Conservation (phyloP, 257 asterid genomes). For the Anisodus tanguticus region DNA sequence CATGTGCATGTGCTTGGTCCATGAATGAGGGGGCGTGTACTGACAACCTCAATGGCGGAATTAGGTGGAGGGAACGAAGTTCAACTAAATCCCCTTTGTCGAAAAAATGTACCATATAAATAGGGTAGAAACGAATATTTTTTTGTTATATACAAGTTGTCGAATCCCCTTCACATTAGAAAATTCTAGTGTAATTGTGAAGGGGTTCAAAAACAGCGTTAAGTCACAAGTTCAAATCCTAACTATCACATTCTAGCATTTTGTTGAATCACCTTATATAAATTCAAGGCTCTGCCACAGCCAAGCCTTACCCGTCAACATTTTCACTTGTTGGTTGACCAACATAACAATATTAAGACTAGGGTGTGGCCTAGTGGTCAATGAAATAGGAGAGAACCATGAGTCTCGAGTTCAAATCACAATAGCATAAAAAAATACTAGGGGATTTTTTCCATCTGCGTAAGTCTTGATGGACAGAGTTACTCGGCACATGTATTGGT, state of each 20-base stretch:
- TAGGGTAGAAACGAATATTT: not conserved
- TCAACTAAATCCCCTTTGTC: not conserved
- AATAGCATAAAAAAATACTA: too few relatives aligned
- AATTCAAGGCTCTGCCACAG: not conserved
- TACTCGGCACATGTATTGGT: not conserved
- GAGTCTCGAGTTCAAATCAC: not conserved
- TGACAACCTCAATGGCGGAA: not conserved
- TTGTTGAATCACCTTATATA: not conserved
- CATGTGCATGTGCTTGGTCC: too few relatives aligned
- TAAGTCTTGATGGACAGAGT: not conserved
- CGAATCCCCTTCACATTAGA: not conserved
- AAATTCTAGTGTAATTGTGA: not conserved
- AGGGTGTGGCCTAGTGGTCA: not conserved
- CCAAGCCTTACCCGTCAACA: not conserved
- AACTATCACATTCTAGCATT: not conserved
- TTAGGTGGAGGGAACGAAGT: not conserved
- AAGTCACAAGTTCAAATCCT: not conserved
- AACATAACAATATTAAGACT: not conserved
- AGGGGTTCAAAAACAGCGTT: not conserved
- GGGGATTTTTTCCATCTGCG: not conserved
- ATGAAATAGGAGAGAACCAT: not conserved
- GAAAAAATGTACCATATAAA: not conserved
- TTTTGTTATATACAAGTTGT: not conserved
- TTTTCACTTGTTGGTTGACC: slow-evolving; percentile 8
- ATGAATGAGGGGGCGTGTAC: too few relatives aligned